Conservation (phyloP, 2,329 filamentous ascomycete genomes). For the Phyllosticta citriasiana region DNA sequence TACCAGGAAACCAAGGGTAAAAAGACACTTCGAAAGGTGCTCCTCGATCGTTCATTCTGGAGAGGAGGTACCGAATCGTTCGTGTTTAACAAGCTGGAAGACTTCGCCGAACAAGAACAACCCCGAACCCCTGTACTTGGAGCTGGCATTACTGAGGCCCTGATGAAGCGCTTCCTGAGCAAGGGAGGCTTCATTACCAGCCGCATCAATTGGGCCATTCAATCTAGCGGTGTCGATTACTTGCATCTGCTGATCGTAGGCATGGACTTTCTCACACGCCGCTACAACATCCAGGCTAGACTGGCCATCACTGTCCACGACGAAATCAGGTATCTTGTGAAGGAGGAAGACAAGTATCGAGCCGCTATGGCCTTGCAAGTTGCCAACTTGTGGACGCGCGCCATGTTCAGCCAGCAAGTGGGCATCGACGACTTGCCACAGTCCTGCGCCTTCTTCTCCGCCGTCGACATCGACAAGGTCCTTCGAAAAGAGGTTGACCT, state of each 20-base stretch:
- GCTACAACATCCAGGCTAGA: conserved; percentile 75
- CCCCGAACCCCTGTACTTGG: conserved; percentile 87
- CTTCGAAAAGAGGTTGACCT: conserved; percentile 98
- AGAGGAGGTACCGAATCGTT: conserved; percentile 93
- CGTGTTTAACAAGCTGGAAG: conserved; percentile 96
- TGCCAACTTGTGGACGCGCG: conserved; percentile 90
- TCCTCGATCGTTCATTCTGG: conserved; percentile 78
- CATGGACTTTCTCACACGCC: conserved; percentile 87
- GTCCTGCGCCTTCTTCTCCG: conserved; percentile 89
- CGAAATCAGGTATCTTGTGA: conserved; percentile 89
- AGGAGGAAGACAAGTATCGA: conserved; percentile 74
- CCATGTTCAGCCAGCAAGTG: conserved; percentile 95
- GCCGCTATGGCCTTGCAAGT: conserved; percentile 89
- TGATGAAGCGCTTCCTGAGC: conserved; percentile 79
- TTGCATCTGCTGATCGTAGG: conserved; percentile 83
- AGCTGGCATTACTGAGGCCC: conserved; percentile 89
- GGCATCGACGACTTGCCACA: conserved; percentile 93
- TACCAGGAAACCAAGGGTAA: conserved; percentile 86
- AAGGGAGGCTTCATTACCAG: conserved; percentile 91
- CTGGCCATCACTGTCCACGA: conserved; percentile 93
- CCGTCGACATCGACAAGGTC: conserved; percentile 89
- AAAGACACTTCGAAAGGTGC: conserved; percentile 63
- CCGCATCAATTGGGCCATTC: conserved; percentile 98
- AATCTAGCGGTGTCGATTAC: conserved; percentile 95
- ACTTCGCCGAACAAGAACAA: conserved; percentile 89